Evolutionary conservation across 2,329 filamentous ascomycete genomes (phyloP).

Genomic region (Sclerotinia sclerotiorum): DNA sequence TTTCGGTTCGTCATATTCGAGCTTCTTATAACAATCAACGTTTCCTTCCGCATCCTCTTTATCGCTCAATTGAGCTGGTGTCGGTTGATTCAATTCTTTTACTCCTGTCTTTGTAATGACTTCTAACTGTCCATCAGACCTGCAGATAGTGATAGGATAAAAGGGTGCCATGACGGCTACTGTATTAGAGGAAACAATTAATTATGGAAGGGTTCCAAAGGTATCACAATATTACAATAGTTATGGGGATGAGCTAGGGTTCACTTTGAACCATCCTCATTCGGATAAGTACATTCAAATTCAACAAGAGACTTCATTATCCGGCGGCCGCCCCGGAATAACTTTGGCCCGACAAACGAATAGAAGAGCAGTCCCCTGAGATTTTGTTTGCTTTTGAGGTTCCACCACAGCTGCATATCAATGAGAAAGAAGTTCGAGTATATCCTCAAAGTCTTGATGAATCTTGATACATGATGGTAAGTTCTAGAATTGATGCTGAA

Average conservation of each 20-base stretch:
- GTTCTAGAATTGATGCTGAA: no score
- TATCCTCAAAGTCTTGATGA: no score
- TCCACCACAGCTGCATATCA: not conserved
- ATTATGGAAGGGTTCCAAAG: not conserved
- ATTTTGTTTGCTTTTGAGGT: not conserved
- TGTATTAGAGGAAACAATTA: not conserved
- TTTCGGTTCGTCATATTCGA: slow-evolving; percentile 52
- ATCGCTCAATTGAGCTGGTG: slow-evolving; percentile 51
- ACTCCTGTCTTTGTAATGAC: slow-evolving; percentile 30
- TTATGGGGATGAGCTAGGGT: slow-evolving; percentile 8
- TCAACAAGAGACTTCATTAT: not conserved
- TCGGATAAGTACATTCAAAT: not conserved
- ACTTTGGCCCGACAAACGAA: not conserved
- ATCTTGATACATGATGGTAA: no score
- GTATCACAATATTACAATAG: not conserved
- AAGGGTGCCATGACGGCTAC: slow-evolving; percentile 31
- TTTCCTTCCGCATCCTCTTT: slow-evolving; percentile 53
- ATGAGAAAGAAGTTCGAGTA: not conserved
- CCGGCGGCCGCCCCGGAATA: not conserved
- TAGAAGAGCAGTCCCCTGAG: not conserved
- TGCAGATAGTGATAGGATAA: slow-evolving; percentile 32
- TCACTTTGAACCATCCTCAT: not conserved
- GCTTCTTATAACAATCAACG: slow-evolving; percentile 54
- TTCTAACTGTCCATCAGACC: slow-evolving; percentile 38
- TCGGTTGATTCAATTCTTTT: slow-evolving; percentile 50